A percentile compares a stretch with the other conserved stretches of the same genome.
These are phyloP conservation scores for Brasilioporus rufonigricans DNA, from an alignment of 768 basidiomycete species.

Conservation along the genomic window DNA sequence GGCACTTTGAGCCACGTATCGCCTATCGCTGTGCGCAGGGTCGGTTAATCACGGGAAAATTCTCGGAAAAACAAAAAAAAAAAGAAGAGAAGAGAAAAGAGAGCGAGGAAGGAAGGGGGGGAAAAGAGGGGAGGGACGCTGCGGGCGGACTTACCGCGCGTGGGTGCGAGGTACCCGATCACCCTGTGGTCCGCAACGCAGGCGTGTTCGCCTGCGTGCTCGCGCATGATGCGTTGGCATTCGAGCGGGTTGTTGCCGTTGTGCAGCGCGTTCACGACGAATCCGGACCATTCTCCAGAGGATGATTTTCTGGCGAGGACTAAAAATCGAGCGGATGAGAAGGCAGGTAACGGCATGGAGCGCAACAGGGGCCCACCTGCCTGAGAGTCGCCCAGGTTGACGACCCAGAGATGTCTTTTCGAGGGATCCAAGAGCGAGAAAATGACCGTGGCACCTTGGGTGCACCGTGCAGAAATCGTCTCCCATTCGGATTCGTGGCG, in stretches of 20 bases:
- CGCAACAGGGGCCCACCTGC: slow-evolving; percentile 24
- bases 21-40: slow-evolving; percentile 29
- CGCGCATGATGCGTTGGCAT: slow-evolving; percentile 25
- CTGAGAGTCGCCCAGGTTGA: slow-evolving; percentile 35
- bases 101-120: slow-evolving; percentile 1
- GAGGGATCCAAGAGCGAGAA: slow-evolving; percentile 31
- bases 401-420: slow-evolving; percentile 31
- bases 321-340: slow-evolving; percentile 7
- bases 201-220: slow-evolving; percentile 31
- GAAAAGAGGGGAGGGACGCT: not conserved
- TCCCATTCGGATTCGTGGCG: slow-evolving; percentile 38
- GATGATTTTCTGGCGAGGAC: slow-evolving; percentile 23
- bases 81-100: not conserved
- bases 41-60: too few species aligned
- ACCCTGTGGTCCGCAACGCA: slow-evolving; percentile 34
- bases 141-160: slow-evolving; percentile 30
- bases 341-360: not conserved
- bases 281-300: slow-evolving; percentile 21
- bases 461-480: slow-evolving; percentile 31
- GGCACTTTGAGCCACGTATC: slow-evolving; percentile 37
- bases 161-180: slow-evolving; percentile 39
- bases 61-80: too few species aligned
- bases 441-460: slow-evolving; percentile 33
- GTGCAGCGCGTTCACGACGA: slow-evolving; percentile 27
- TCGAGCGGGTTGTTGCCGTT: slow-evolving; percentile 31